Evolutionary conservation across 768 basidiomycete genomes (phyloP).

Genomic region (Trametes meyenii): DNA sequence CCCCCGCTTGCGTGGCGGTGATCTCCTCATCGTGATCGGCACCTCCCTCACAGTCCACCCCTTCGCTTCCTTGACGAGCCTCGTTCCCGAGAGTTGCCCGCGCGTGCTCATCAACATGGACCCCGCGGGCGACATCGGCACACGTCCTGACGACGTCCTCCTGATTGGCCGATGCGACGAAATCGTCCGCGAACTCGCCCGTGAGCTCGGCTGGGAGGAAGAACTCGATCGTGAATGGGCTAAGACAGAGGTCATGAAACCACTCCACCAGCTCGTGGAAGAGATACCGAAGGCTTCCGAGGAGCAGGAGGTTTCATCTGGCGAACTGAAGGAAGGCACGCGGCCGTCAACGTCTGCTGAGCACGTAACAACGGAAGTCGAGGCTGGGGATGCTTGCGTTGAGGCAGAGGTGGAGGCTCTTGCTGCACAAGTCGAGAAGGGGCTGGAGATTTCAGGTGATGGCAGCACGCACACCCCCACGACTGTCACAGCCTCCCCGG

Average conservation of each 20-base stretch:
- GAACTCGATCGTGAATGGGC: conserved; percentile 33
- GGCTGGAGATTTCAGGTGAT: conserved; percentile 14
- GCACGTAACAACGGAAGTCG: neutral
- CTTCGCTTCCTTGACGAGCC: conserved; percentile 73
- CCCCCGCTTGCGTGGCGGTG: conserved; percentile 58
- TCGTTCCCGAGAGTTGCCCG: conserved; percentile 59
- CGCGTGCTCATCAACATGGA: conserved; percentile 91
- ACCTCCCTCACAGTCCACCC: conserved; percentile 89
- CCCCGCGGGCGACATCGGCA: conserved; percentile 67
- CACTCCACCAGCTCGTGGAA: conserved; percentile 8
- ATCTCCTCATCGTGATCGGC: conserved; percentile 89
- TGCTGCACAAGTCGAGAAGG: conserved; percentile 12
- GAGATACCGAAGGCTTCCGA: neutral
- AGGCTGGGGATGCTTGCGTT: conserved; percentile 7
- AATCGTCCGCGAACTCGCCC: conserved; percentile 59
- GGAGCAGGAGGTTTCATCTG: neutral
- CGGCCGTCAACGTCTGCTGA: neutral
- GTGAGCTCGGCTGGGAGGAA: conserved; percentile 71
- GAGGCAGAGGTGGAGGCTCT: conserved; percentile 15
- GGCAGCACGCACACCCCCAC: neutral
- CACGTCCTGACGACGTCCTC: conserved; percentile 59
- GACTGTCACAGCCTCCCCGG: conserved; percentile 4
- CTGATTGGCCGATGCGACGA: conserved; percentile 75
- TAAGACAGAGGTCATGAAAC: conserved; percentile 29
- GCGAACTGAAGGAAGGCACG: neutral